Conservation (phyloP, 2,329 filamentous ascomycete species). For the Fusarium lyarnte region DNA sequence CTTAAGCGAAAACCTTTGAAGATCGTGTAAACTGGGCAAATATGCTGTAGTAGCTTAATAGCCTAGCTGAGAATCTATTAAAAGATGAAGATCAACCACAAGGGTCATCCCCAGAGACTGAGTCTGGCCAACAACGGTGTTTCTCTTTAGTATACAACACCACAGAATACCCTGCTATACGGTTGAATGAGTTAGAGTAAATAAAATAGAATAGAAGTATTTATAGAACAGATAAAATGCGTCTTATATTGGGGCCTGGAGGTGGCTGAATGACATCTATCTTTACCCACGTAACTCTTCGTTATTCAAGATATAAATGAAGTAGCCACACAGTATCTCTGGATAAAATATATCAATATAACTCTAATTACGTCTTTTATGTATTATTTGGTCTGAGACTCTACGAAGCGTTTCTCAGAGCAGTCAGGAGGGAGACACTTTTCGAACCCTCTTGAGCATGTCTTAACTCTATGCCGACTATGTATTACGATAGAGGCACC, state of each 20-base stretch:
- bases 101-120: neutral
- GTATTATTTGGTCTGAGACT: neutral
- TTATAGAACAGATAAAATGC: no score
- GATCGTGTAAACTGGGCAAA: accelerated
- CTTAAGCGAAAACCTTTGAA: neutral
- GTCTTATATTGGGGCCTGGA: neutral
- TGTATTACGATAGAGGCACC: neutral
- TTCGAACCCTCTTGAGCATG: neutral
- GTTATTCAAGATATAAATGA: no score
- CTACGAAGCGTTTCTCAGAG: neutral
- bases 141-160: neutral
- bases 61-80: no score
- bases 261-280: neutral
- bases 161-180: neutral
- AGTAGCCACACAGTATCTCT: neutral
- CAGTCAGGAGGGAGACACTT: neutral
- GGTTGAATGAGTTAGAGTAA: neutral
- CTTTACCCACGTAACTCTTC: neutral
- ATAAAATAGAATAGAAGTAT: accelerated
- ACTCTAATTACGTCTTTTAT: neutral
- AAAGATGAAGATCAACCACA: no score
- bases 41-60: neutral
- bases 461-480: neutral
- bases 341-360: neutral
- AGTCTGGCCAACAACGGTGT: neutral